phyloP scores from a whole-genome alignment of 306 rosid genomes.

The Castanopsis chinensis region DNA sequence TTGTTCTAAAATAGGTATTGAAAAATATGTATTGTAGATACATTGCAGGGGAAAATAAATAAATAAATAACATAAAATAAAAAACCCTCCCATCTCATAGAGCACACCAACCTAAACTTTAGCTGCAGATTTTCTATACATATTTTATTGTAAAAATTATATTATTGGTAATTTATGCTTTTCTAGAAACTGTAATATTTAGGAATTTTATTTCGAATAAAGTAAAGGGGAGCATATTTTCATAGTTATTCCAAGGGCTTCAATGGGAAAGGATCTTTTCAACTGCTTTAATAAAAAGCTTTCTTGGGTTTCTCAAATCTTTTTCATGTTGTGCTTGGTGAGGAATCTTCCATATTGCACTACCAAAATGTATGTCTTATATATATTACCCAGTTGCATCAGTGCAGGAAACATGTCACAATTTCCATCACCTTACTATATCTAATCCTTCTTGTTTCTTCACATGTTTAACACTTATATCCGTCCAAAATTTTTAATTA shows the following conservation, averaged over 20 bases:
- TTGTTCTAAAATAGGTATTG: no score
- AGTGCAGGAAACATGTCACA: not conserved
- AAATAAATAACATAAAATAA: no score
- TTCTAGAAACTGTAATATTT: not conserved
- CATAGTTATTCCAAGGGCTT: conserved; percentile 11
- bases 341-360: conserved; percentile 10
- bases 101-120: not conserved
- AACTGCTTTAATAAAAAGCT: not conserved
- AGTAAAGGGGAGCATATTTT: conserved; percentile 17
- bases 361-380: not conserved
- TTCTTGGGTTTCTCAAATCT: not conserved
- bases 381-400: not conserved
- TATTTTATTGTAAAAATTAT: not conserved
- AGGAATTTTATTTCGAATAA: not conserved
- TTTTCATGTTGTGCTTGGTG: not conserved
- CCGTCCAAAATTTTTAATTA: conserved; percentile 8
- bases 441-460: conserved; percentile 3
- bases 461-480: conserved; percentile 1
- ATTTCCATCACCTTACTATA: not conserved
- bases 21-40: no score
- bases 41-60: not conserved
- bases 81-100: not conserved
- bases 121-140: not conserved
- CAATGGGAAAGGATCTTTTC: not conserved
- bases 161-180: not conserved